A percentile compares a stretch with the other conserved stretches of the same genome.
phyloP scores from a whole-genome alignment of 2,329 filamentous ascomycete species.

The Monilinia fructicola region DNA sequence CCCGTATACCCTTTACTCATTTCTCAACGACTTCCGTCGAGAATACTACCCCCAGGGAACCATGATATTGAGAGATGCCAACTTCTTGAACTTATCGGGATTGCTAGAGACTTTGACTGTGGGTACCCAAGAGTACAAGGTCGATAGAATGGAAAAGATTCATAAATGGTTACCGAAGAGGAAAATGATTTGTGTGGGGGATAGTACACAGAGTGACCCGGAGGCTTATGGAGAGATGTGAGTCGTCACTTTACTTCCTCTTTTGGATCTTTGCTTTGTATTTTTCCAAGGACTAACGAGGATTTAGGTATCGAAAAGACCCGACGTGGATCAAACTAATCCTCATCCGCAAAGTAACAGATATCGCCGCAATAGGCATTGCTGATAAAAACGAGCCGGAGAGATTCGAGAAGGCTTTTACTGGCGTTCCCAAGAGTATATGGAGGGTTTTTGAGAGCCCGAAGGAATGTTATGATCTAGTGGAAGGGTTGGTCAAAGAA shows the following conservation, averaged over 20 bases:
- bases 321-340: slow-evolving; percentile 80
- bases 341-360: slow-evolving; percentile 79
- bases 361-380: slow-evolving; percentile 68
- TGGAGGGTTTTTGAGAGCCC: slow-evolving; percentile 87
- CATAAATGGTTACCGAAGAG: slow-evolving; percentile 74
- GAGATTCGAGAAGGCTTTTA: slow-evolving; percentile 82
- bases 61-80: slow-evolving; percentile 79
- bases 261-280: neutral
- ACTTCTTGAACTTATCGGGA: slow-evolving; percentile 80
- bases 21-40: slow-evolving; percentile 73
- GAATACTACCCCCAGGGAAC: slow-evolving; percentile 73
- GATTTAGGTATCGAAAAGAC: slow-evolving; percentile 57
- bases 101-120: slow-evolving; percentile 76
- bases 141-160: slow-evolving; percentile 74
- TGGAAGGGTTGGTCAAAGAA: slow-evolving; percentile 39
- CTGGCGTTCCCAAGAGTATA: slow-evolving; percentile 63
- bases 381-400: slow-evolving; percentile 70
- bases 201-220: slow-evolving; percentile 88
- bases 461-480: slow-evolving; percentile 55
- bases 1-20: slow-evolving; percentile 90
- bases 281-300: slow-evolving; percentile 18
- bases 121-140: slow-evolving; percentile 84
- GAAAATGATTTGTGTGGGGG: slow-evolving; percentile 81
- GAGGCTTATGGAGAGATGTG: slow-evolving; percentile 84
- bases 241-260: slow-evolving; percentile 35